Conservation (phyloP, 805 yeast genomes). For the Candida rishiriensis region DNA sequence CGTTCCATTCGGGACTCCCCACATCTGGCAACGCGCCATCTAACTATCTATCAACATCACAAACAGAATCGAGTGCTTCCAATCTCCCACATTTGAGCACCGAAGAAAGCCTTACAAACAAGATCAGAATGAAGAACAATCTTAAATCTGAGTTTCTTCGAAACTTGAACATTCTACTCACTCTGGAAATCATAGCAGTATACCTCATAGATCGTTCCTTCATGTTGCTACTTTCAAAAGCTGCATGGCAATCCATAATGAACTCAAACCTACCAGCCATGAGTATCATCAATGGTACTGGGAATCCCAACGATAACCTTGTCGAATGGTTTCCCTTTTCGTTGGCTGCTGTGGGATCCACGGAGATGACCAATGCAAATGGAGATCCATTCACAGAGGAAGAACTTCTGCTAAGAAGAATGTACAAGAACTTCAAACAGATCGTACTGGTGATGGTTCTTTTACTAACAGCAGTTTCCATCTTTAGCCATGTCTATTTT, state of each 20-base stretch:
- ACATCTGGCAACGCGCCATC: too few species aligned
- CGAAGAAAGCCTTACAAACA: not conserved
- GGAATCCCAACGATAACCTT: not conserved
- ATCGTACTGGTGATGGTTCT: not conserved
- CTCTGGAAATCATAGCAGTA: conserved; percentile 16
- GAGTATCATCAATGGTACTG: conserved; percentile 12
- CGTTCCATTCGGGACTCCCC: too few species aligned
- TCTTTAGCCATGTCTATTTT: not conserved
- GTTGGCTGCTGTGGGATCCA: not conserved
- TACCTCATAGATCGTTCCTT: conserved; percentile 24
- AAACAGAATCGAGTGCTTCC: too few species aligned
- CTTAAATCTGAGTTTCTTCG: conserved; percentile 11
- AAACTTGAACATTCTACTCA: conserved; percentile 10
- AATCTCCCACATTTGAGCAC: too few species aligned
- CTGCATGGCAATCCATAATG: conserved; percentile 14
- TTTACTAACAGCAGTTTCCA: not conserved
- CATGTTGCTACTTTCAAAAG: conserved; percentile 17
- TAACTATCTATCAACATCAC: too few species aligned
- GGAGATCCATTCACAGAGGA: not conserved
- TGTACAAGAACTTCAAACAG: not conserved
- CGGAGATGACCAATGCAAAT: not conserved
- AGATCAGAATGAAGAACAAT: conserved; percentile 15
- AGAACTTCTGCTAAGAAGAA: not conserved
- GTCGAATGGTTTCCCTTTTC: not conserved
- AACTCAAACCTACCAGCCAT: too few species aligned